phyloP scores from a whole-genome alignment of 257 asterid species.

The Ballota nigra region DNA sequence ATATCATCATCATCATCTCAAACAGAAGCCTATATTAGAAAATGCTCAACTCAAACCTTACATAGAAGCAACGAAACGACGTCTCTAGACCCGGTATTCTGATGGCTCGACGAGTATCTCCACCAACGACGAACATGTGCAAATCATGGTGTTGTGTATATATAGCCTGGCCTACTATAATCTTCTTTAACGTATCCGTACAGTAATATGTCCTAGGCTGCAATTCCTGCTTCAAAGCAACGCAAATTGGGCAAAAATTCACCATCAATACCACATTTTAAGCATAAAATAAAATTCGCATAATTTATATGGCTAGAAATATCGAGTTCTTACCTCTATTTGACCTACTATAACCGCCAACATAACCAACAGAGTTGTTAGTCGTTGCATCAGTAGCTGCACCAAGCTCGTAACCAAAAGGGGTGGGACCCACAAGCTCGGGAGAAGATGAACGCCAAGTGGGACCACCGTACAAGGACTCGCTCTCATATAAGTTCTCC shows the following conservation, averaged over 20 bases:
- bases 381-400: slow-evolving; percentile 46
- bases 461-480: slow-evolving; percentile 44
- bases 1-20: slow-evolving; percentile 43
- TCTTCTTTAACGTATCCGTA: slow-evolving; percentile 35
- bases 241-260: neutral
- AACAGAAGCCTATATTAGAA: slow-evolving; percentile 50
- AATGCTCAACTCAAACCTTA: slow-evolving; percentile 49
- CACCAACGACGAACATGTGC: slow-evolving; percentile 30
- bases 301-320: neutral
- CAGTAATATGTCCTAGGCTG: slow-evolving; percentile 56
- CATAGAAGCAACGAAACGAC: slow-evolving; percentile 35
- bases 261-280: neutral
- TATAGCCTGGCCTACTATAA: slow-evolving; percentile 39
- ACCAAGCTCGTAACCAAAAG: slow-evolving; percentile 53
- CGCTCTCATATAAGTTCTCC: slow-evolving; percentile 45
- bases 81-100: slow-evolving; percentile 31
- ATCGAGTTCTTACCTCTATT: slow-evolving; percentile 57
- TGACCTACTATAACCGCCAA: slow-evolving; percentile 65
- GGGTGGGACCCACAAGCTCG: slow-evolving; percentile 41
- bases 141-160: slow-evolving; percentile 29
- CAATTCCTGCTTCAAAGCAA: slow-evolving; percentile 56
- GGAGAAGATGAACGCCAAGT: slow-evolving; percentile 58
- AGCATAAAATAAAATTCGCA: too few species aligned
- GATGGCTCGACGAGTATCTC: slow-evolving; percentile 39
- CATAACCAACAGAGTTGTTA: slow-evolving; percentile 50